Percentiles rank a stretch among this genome's conserved stretches.
Evolutionary conservation across 805 yeast species (phyloP).

Genomic region (Barnettozyma pratensis): DNA sequence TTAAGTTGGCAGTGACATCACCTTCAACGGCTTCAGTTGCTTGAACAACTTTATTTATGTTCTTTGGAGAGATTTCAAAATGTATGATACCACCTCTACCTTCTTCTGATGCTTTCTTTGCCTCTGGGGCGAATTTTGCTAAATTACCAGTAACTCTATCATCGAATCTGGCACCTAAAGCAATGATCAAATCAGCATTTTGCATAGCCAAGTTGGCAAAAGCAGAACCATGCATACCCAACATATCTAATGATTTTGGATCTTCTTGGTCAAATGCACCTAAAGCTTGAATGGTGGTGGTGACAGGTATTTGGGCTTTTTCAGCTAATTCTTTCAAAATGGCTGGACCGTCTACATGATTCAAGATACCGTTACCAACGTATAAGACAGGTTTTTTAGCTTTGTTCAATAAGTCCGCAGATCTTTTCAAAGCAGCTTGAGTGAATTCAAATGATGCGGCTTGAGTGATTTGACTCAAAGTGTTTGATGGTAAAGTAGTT

Average conservation of each 20-base stretch:
- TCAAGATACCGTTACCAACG: conserved; percentile 88
- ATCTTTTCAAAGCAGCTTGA: conserved; percentile 62
- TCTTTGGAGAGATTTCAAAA: conserved; percentile 93
- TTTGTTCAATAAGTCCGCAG: conserved; percentile 71
- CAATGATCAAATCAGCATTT: conserved; percentile 86
- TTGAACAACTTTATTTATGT: conserved; percentile 94
- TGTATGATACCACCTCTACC: conserved; percentile 94
- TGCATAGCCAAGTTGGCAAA: conserved; percentile 95
- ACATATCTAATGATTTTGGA: conserved; percentile 87
- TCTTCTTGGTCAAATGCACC: conserved; percentile 94
- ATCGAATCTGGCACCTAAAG: conserved; percentile 96
- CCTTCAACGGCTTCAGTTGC: conserved; percentile 97
- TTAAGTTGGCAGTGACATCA: conserved; percentile 79
- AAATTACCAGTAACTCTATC: conserved; percentile 94
- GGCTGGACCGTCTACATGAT: conserved; percentile 73
- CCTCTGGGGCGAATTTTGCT: conserved; percentile 88
- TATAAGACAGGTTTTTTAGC: conserved; percentile 88
- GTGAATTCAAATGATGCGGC: conserved; percentile 72
- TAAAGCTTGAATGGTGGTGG: conserved; percentile 89
- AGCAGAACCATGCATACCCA: conserved; percentile 98
- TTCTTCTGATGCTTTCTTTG: conserved; percentile 82
- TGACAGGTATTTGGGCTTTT: conserved; percentile 90
- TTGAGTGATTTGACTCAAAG: conserved; percentile 65
- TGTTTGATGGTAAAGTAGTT: conserved; percentile 65
- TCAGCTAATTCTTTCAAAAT: conserved; percentile 80